These are phyloP conservation scores for Aspergillus ustus DNA, from an alignment of 2,329 filamentous ascomycete species.

Conservation along the genomic window DNA sequence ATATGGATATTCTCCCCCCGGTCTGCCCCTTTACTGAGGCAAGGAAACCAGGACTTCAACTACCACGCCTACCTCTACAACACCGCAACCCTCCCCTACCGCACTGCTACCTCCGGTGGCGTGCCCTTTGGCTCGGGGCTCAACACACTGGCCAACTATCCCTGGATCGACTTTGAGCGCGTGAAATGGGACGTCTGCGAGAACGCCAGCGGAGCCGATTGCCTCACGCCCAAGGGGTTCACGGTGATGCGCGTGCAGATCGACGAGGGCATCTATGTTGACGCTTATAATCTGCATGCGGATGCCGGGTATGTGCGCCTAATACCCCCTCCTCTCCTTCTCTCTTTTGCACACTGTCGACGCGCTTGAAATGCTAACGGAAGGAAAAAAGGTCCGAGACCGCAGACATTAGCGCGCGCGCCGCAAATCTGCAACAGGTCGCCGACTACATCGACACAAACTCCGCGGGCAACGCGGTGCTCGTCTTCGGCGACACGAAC, in stretches of 20 bases:
- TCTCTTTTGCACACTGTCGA: too few relatives aligned
- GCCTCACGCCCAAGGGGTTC: conserved; percentile 72
- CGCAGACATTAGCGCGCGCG: conserved; percentile 61
- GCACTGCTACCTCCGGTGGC: conserved; percentile 68
- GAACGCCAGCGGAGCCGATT: conserved; percentile 61
- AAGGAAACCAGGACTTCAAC: conserved; percentile 61
- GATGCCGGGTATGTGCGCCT: conserved; percentile 63
- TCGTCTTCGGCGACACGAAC: conserved; percentile 70
- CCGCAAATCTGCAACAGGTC: conserved; percentile 64
- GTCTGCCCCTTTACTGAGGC: too few relatives aligned
- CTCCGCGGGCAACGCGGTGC: conserved; percentile 64
- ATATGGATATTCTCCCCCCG: background rate
- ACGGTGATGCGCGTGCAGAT: conserved; percentile 66
- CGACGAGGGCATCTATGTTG: conserved; percentile 60
- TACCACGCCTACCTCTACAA: conserved; percentile 68
- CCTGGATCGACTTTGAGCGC: conserved; percentile 61
- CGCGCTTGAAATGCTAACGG: background rate
- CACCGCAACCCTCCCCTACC: conserved; percentile 54
- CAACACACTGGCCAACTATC: conserved; percentile 65
- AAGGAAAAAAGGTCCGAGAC: conserved; percentile 43
- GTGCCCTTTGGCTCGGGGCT: conserved; percentile 67
- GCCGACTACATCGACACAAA: conserved; percentile 60
- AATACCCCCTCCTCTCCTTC: background rate
- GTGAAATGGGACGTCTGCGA: conserved; percentile 61
- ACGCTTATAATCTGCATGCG: conserved; percentile 69